phyloP scores from a whole-genome alignment of 2,329 filamentous ascomycete genomes.

The Paraphaeosphaeria sporulosa region DNA sequence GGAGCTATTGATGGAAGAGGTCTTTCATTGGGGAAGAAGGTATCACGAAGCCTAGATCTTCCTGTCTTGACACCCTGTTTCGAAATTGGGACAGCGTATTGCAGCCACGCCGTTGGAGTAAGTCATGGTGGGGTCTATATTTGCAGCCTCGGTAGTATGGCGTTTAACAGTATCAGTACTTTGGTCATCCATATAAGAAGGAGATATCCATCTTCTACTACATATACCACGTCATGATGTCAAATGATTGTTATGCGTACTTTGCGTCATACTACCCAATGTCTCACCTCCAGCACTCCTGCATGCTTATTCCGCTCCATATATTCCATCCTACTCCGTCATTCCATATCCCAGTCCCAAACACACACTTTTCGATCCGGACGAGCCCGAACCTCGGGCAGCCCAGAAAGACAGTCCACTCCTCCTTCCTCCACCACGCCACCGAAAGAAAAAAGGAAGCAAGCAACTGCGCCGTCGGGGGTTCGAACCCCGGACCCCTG shows the following conservation, averaged over 20 bases:
- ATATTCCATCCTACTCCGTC: background rate
- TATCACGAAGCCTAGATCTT: no score
- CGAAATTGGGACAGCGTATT: background rate
- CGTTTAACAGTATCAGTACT: background rate
- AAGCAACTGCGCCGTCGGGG: slow-evolving; percentile 24
- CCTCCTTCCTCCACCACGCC: background rate
- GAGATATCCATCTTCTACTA: slow-evolving; percentile 7
- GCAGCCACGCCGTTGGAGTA: background rate
- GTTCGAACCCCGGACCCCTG: slow-evolving; percentile 36
- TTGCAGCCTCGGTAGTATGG: background rate
- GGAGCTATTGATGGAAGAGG: background rate
- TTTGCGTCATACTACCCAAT: background rate
- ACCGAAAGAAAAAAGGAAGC: slow-evolving; percentile 14
- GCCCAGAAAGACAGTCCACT: background rate
- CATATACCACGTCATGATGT: background rate
- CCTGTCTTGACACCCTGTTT: background rate
- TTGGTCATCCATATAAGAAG: background rate
- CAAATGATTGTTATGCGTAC: no score
- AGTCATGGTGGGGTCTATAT: background rate
- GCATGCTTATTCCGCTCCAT: background rate
- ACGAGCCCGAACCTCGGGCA: no score
- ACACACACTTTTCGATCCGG: no score
- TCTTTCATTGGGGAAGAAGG: background rate
- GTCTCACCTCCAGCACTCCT: background rate
- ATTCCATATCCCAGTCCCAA: no score